Conservation (phyloP, 305 asterid genomes). For the Solanum hybrid region DNA sequence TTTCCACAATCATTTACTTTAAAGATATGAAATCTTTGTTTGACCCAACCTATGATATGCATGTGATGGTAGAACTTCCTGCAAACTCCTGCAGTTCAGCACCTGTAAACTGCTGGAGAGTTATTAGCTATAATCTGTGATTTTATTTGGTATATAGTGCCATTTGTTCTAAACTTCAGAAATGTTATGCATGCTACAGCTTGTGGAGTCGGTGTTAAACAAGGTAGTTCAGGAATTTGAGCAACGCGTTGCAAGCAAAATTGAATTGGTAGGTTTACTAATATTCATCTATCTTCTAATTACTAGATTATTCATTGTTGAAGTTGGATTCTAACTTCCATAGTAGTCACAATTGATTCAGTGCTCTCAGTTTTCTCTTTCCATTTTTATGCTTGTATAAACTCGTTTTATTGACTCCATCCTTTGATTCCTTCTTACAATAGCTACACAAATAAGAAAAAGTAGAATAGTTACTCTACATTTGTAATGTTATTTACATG, state of each 20-base stretch:
- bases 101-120: background rate
- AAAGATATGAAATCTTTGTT: background rate
- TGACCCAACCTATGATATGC: background rate
- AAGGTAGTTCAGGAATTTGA: constrained; percentile 89
- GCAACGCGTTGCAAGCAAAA: constrained; percentile 55
- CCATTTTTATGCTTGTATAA: background rate
- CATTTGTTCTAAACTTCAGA: constrained; percentile 5
- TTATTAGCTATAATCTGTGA: background rate
- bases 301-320: background rate
- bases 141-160: constrained; percentile 4
- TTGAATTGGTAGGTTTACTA: constrained; percentile 43
- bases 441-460: background rate
- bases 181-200: constrained; percentile 39
- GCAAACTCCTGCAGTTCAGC: background rate
- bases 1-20: background rate
- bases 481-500: background rate
- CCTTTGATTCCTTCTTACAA: background rate
- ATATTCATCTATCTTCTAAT: background rate
- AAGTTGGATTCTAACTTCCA: background rate
- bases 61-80: background rate
- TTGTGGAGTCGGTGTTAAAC: constrained; percentile 75
- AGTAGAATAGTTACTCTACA: background rate
- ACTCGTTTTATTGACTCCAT: background rate
- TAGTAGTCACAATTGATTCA: background rate
- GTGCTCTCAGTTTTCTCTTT: background rate